Conservation (phyloP, 2,329 filamentous ascomycete species). For the Cyphellophora attinorum region DNA sequence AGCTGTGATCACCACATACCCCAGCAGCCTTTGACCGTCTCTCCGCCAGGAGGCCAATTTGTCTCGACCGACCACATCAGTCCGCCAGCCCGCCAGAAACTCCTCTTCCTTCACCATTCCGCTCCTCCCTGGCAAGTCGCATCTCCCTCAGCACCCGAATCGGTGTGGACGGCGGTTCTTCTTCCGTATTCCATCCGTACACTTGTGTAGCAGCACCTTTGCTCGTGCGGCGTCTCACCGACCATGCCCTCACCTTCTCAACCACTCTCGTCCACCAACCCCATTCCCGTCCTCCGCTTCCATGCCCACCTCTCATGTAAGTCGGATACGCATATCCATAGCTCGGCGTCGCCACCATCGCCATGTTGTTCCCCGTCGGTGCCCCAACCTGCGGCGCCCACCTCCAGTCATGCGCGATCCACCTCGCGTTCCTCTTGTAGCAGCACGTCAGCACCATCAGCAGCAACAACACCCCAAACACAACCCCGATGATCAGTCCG, state of each 20-base stretch:
- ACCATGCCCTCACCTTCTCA: not conserved
- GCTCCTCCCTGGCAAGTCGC: not conserved
- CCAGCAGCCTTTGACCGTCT: too few relatives aligned
- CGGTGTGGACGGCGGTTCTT: not conserved
- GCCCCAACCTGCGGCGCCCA: not conserved
- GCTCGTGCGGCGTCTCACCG: not conserved
- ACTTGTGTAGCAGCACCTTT: too few relatives aligned
- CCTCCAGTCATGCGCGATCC: constrained; percentile 13
- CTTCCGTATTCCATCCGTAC: too few relatives aligned
- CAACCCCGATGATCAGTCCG: constrained; percentile 20
- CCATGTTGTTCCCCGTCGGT: too few relatives aligned
- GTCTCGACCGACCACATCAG: too few relatives aligned
- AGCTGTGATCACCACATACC: too few relatives aligned
- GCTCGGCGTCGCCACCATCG: too few relatives aligned
- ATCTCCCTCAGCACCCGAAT: constrained; percentile 1
- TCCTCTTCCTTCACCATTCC: too few relatives aligned
- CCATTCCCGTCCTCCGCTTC: constrained; percentile 4
- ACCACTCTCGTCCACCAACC: not conserved
- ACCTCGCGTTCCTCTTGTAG: constrained; percentile 10
- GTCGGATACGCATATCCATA: constrained; percentile 2
- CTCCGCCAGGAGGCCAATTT: too few relatives aligned
- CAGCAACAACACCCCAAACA: constrained; percentile 18
- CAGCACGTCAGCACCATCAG: constrained; percentile 13
- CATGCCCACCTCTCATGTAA: constrained; percentile 2
- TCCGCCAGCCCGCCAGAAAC: too few relatives aligned